Evolutionary conservation across 805 yeast genomes (phyloP).

Genomic region (Saccharomycopsis sp.): DNA sequence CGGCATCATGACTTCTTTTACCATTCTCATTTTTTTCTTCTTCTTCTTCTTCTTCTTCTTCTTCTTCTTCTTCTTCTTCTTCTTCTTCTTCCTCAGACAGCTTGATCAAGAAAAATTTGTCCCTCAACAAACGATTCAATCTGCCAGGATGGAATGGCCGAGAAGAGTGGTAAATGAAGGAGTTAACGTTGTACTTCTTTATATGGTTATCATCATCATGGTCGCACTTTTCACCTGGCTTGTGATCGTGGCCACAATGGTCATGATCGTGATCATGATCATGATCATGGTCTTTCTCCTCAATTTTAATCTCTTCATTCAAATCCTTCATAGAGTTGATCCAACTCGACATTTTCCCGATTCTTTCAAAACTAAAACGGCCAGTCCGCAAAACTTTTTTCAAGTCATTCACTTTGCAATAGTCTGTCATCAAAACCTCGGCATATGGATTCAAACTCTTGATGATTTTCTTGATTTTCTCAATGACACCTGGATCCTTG

Average conservation of each 20-base stretch:
- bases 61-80: constrained; percentile 19
- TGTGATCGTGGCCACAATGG: constrained; percentile 9
- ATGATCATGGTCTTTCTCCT: constrained; percentile 8
- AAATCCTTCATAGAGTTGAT: constrained; percentile 3
- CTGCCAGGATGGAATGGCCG: constrained; percentile 40
- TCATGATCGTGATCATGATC: constrained; percentile 13
- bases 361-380: constrained; percentile 31
- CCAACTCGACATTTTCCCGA: constrained; percentile 19
- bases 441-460: constrained; percentile 35
- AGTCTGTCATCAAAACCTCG: constrained; percentile 30
- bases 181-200: constrained; percentile 36
- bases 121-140: constrained; percentile 29
- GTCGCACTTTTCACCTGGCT: constrained; percentile 7
- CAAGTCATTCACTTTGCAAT: constrained; percentile 30
- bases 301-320: neutral
- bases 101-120: constrained; percentile 29
- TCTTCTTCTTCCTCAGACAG: constrained; percentile 23
- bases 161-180: constrained; percentile 34
- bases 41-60: constrained; percentile 19
- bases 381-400: constrained; percentile 31
- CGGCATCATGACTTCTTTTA: constrained; percentile 4
- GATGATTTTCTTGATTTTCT: constrained; percentile 29
- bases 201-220: constrained; percentile 15
- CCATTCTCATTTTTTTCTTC: constrained; percentile 8
- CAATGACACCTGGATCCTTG: constrained; percentile 19